A percentile compares a stretch with the other conserved stretches of the same genome.
phyloP scores from a whole-genome alignment of 2,329 filamentous ascomycete genomes.

The Colletotrichum caudatum region DNA sequence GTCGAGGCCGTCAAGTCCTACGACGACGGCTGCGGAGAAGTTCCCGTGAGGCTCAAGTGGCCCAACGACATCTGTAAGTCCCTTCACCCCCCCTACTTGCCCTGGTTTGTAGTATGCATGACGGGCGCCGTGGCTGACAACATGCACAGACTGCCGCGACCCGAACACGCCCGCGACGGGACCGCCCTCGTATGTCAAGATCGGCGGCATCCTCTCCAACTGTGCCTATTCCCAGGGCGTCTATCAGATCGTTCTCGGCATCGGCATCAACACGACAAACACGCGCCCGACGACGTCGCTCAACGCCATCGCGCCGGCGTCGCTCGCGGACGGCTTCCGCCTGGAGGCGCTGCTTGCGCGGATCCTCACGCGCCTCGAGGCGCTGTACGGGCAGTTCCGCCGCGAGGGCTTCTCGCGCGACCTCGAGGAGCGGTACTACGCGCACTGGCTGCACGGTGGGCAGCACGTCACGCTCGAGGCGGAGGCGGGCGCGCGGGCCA shows the following conservation, averaged over 20 bases:
- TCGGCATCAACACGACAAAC: conserved; percentile 89
- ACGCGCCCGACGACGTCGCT: conserved; percentile 88
- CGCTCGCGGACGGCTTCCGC: conserved; percentile 64
- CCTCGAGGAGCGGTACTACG: conserved; percentile 83
- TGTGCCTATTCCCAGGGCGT: conserved; percentile 81
- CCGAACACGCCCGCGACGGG: conserved; percentile 63
- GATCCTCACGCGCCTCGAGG: conserved; percentile 82
- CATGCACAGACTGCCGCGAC: conserved; percentile 70
- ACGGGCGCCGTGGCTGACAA: background rate
- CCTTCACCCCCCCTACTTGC: background rate
- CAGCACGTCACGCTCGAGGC: conserved; percentile 81
- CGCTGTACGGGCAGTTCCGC: conserved; percentile 80
- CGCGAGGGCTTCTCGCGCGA: conserved; percentile 78
- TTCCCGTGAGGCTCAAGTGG: conserved; percentile 94
- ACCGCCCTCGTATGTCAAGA: conserved; percentile 78
- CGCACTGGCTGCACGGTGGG: conserved; percentile 85
- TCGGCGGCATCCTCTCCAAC: conserved; percentile 93
- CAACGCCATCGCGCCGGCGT: conserved; percentile 73
- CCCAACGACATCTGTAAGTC: conserved; percentile 89
- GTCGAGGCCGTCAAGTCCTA: conserved; percentile 87
- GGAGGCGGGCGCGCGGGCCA: conserved; percentile 79
- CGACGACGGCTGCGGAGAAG: conserved; percentile 76
- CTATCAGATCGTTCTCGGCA: conserved; percentile 88
- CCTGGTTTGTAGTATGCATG: no score
- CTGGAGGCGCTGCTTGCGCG: conserved; percentile 85